Evolutionary conservation across 306 rosid species (phyloP).

Genomic region (Senna siamea): DNA sequence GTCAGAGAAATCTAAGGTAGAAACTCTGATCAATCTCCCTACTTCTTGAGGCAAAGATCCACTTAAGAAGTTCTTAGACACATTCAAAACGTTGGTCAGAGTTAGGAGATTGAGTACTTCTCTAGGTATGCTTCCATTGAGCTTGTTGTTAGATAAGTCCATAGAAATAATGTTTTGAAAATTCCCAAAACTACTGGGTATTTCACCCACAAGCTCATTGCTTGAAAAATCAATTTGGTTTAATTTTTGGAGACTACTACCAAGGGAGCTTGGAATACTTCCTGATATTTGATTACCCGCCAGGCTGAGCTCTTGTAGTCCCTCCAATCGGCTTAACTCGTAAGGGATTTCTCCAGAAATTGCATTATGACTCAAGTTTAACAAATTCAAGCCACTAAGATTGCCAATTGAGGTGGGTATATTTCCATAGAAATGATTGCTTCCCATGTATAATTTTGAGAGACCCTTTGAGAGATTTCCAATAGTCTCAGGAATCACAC

Average conservation of each 20-base stretch:
- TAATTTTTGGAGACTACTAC: conserved; percentile 49
- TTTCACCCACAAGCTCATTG: conserved; percentile 50
- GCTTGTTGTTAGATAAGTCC: conserved; percentile 52
- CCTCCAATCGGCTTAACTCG: conserved; percentile 57
- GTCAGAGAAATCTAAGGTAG: conserved; percentile 60
- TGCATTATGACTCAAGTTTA: conserved; percentile 62
- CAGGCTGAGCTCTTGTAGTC: conserved; percentile 50
- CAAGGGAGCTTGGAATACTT: conserved; percentile 60
- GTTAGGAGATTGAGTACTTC: conserved; percentile 58
- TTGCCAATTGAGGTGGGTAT: conserved; percentile 63
- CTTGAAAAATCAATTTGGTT: conserved; percentile 61
- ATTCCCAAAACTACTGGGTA: conserved; percentile 56
- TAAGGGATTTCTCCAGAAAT: conserved; percentile 66
- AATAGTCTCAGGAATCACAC: conserved; percentile 64
- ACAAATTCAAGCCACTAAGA: conserved; percentile 56
- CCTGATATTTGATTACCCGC: conserved; percentile 61
- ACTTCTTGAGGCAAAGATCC: conserved; percentile 68
- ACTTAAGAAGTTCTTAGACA: conserved; percentile 60
- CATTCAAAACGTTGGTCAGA: conserved; percentile 59
- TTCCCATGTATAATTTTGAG: conserved; percentile 61
- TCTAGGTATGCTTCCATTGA: conserved; percentile 62
- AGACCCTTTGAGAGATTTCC: conserved; percentile 72
- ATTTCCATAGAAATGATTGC: conserved; percentile 59
- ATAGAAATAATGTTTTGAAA: conserved; percentile 27
- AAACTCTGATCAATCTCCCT: conserved; percentile 41